Evolutionary conservation across 208 protist species (phyloP), one percentile per base, ranked within the genome.

Genomic region (Leishmania tropica): DNA sequence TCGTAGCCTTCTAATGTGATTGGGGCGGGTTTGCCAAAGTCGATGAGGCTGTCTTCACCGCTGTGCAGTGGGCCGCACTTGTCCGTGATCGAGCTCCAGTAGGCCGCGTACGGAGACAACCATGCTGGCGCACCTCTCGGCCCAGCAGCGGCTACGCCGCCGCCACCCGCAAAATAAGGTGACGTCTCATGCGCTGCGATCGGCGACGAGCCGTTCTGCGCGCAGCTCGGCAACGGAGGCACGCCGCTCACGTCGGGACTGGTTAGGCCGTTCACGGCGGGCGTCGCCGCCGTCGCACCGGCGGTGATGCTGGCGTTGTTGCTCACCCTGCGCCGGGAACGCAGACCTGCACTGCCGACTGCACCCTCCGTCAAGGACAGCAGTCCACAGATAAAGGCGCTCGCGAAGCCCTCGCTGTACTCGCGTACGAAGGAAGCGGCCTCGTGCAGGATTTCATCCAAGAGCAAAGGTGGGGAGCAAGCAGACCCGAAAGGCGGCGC

Each of bases 341-440:
- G 76, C 51, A 45, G 24, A 17, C 40, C 42, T 37, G 70, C 58
- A 40, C 31, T 73, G 51, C 80, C 75, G 13, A 42, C 47, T 3
- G 64, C 78, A 11, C 74, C 67, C 17, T 58, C 67, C 1, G 75
- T 58, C 28, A 94, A 15, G 1, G 89, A 93, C 10, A 94, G 51
- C 2, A 94, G 73, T 2, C 91, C 91, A 28, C 86, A 87, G 19
- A 91, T 81, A 45, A 92, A 84, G 42, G 84, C 79, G 58, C 87
- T 94, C 19, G 89, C 62, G 79, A 93, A 94, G 53, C 19, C 42
- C 24, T 91, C 87, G 81, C 86, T 93, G 81, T 88, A 93, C 68
- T 84, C 73, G 60, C 77, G 64, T 51, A 83, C 53, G 40, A 48
- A 79, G 1, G 73, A 51, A 15, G 79, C 54, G 2, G 83, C 83